These are phyloP conservation scores for Aspergillus glaucus DNA, from an alignment of 2,329 filamentous ascomycete species.

Conservation along the genomic window DNA sequence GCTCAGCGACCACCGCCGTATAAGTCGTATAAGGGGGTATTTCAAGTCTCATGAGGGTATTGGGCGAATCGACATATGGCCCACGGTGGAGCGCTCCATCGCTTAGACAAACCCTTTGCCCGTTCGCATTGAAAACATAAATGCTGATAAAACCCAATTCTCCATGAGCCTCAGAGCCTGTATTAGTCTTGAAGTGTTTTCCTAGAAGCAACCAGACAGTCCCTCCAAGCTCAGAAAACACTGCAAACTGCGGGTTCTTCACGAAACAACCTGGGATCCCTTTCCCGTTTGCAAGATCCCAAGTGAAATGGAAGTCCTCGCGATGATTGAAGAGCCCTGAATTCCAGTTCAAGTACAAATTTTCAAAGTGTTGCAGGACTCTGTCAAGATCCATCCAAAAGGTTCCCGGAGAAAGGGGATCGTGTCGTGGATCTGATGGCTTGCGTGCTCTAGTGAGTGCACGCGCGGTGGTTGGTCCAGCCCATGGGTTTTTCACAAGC, in stretches of 20 bases:
- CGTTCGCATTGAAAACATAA: constrained; percentile 67
- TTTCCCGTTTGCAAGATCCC: constrained; percentile 53
- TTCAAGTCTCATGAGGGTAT: constrained; percentile 75
- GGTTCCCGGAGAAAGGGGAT: constrained; percentile 55
- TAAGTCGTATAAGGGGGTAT: constrained; percentile 47
- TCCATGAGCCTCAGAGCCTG: constrained; percentile 17
- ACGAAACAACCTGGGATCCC: constrained; percentile 69
- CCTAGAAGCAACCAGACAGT: constrained; percentile 78
- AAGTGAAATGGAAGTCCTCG: constrained; percentile 85
- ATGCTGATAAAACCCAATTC: constrained; percentile 79
- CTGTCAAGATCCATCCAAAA: constrained; percentile 92
- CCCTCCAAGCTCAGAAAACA: constrained; percentile 50
- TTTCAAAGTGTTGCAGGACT: constrained; percentile 86
- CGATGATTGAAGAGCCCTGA: constrained; percentile 72
- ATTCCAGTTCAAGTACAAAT: constrained; percentile 97
- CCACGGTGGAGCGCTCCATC: constrained; percentile 67
- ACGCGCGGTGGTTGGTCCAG: constrained; percentile 53
- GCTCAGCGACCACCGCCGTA: constrained; percentile 68
- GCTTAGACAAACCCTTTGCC: constrained; percentile 66
- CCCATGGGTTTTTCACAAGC: constrained; percentile 94
- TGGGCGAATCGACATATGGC: constrained; percentile 89
- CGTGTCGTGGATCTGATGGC: constrained; percentile 8
- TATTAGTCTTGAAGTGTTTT: constrained; percentile 70
- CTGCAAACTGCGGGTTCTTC: constrained; percentile 55
- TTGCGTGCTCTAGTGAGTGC: constrained; percentile 17